These are phyloP conservation scores for Solanum ossicruentum DNA, from an alignment of 257 asterid genomes.

Conservation along the genomic window DNA sequence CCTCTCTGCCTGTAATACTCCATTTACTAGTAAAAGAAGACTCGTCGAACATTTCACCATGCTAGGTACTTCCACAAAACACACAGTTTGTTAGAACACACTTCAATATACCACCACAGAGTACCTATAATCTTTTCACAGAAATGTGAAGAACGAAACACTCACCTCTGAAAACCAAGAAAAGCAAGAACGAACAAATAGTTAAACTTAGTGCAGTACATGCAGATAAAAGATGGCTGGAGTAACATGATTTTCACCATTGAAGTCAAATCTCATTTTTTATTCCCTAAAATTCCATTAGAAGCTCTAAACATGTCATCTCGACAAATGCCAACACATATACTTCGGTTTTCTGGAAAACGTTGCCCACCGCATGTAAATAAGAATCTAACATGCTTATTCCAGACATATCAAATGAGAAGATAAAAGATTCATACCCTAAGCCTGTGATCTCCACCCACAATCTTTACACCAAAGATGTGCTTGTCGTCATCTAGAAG, in stretches of 20 bases:
- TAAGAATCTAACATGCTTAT: background rate
- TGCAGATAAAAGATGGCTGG: background rate
- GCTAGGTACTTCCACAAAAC: background rate
- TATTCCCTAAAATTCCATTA: background rate
- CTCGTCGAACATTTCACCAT: background rate
- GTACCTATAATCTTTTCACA: background rate
- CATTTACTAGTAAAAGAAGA: background rate
- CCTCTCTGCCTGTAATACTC: background rate
- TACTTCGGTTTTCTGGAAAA: background rate
- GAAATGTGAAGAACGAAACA: background rate
- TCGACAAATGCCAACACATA: background rate
- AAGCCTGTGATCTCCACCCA: constrained; percentile 92
- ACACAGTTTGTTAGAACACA: background rate
- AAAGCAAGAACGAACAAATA: background rate
- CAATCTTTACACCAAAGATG: constrained; percentile 67
- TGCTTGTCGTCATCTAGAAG: constrained; percentile 70
- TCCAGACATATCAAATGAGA: background rate
- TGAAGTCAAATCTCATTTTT: background rate
- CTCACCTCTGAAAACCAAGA: background rate
- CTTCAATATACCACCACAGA: background rate
- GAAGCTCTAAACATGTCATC: background rate
- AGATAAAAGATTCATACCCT: constrained; percentile 27
- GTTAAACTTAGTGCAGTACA: background rate
- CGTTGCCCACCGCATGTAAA: background rate
- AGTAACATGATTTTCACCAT: background rate